These are phyloP conservation scores for Acanthamoeba castellanii DNA, from an alignment of 208 protist species.

Conservation along the genomic window DNA sequence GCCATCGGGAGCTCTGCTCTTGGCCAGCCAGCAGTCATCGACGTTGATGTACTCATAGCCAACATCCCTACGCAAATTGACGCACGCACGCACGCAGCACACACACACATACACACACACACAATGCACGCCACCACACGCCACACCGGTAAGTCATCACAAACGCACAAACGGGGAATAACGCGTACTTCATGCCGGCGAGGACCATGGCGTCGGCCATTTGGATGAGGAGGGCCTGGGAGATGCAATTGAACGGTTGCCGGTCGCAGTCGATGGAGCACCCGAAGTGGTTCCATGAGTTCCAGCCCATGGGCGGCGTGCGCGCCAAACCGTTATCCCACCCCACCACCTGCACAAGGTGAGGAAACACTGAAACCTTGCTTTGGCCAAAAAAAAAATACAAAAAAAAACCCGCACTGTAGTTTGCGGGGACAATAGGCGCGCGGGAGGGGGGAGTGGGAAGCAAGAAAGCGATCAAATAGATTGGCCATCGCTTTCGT, in stretches of 20 bases:
- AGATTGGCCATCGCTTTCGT: too few relatives aligned
- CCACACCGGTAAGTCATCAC: not conserved
- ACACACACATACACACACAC: not conserved
- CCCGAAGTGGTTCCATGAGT: constrained; percentile 74
- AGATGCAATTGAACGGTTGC: constrained; percentile 52
- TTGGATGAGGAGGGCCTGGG: not conserved
- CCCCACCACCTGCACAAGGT: not conserved
- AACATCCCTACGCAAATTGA: not conserved
- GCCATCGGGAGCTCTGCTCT: constrained; percentile 12
- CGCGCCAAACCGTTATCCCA: constrained; percentile 56
- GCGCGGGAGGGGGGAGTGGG: too few relatives aligned
- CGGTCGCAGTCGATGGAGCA: constrained; percentile 29
- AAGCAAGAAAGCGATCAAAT: too few relatives aligned
- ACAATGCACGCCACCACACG: too few relatives aligned
- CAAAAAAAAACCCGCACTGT: too few relatives aligned
- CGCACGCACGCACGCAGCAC: not conserved
- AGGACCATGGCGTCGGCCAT: constrained; percentile 67
- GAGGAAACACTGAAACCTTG: too few relatives aligned
- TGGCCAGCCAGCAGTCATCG: constrained; percentile 75
- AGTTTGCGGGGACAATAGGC: too few relatives aligned
- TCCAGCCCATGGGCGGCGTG: constrained; percentile 68
- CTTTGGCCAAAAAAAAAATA: too few relatives aligned
- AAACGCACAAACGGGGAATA: not conserved
- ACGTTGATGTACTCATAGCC: constrained; percentile 82
- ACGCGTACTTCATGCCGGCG: constrained; percentile 53